Evolutionary conservation across 805 yeast species (phyloP), one percentile per base, ranked within the genome.

Genomic region (Cyberlindnera nakhonratchasimensis): DNA sequence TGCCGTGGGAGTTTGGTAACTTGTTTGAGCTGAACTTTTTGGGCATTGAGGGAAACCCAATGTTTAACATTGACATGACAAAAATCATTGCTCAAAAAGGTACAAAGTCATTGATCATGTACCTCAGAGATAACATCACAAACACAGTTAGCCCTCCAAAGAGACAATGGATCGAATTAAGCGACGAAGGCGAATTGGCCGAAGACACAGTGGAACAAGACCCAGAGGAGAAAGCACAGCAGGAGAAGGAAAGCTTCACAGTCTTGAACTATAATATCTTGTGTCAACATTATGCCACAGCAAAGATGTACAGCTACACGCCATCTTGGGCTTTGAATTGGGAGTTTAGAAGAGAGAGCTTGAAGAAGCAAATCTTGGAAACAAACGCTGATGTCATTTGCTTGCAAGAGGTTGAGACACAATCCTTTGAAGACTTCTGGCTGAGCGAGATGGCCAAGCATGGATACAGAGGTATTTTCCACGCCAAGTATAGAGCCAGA

Each of bases 301-400:
- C 93, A 17, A 84, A 80, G 61, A 74, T 91, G 83, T 93, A 87
- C 64, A 91, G 86, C 56, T 91, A 86, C 61, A 89, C 98, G 1
- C 98, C 98, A 18, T 79, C 95, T 2, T 93, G 99, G 98, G 99
- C 98, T 3, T 74, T 93, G 48, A 79, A 80, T 40, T 91, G 98
- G 98, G 85, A 85, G 11, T 89, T 82, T 65, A 83, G 99, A 64
- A 78, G 84, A 57, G 82, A 85, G 47, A 70, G 78, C 30, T 72
- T 93, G 50, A 79, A 80, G 43, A 79, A 83, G 48, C 96, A 93
- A 62, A 73, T 93, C 13, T 56, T 80, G 33, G 69, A 72, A 11
- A 74, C 70, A 50, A 72, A 77, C 42, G 75, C 90, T 20, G 97
- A 93, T 62, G 71, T 93, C 28, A 64, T 93, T 18, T 90, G 98